Percentiles rank a stretch among this genome's conserved stretches.
These are phyloP conservation scores for Thalassiosira exigua DNA, from an alignment of 352 stramenopile genomes.

Conservation along the genomic window DNA sequence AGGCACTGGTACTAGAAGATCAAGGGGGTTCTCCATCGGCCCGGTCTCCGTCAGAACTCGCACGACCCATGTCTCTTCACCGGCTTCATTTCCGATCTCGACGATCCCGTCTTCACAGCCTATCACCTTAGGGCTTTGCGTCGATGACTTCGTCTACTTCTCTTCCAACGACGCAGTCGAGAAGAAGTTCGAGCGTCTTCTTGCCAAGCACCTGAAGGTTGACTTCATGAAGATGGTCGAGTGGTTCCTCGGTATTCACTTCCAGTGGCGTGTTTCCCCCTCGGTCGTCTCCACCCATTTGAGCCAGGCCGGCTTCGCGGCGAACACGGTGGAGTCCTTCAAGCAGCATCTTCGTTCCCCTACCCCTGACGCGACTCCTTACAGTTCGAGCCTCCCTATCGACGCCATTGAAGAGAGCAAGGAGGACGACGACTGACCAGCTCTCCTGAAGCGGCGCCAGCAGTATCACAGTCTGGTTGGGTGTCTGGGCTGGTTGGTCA, in stretches of 20 bases:
- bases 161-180: slow-evolving; percentile 27
- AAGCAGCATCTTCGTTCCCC: not conserved
- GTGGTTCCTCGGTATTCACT: slow-evolving; percentile 47
- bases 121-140: slow-evolving; percentile 32
- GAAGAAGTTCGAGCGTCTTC: slow-evolving; percentile 17
- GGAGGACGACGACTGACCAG: too few species aligned
- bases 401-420: slow-evolving; percentile 46
- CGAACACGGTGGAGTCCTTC: slow-evolving; percentile 26
- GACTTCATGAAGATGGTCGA: slow-evolving; percentile 54
- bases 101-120: not conserved
- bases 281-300: slow-evolving; percentile 20
- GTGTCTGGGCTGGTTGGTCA: slow-evolving; percentile 29
- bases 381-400: slow-evolving; percentile 41
- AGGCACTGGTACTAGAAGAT: slow-evolving; percentile 50
- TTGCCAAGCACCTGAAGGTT: slow-evolving; percentile 14
- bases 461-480: slow-evolving; percentile 38
- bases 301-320: slow-evolving; percentile 30
- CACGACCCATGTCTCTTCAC: slow-evolving; percentile 42
- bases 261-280: slow-evolving; percentile 12
- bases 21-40: not conserved
- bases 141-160: slow-evolving; percentile 60
- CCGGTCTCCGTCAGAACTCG: slow-evolving; percentile 15
- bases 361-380: slow-evolving; percentile 29
- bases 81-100: too few species aligned
- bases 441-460: not conserved